Evolutionary conservation across 768 basidiomycete genomes (phyloP), one percentile per base, ranked within the genome.

Genomic region (Roridomyces roridus): DNA sequence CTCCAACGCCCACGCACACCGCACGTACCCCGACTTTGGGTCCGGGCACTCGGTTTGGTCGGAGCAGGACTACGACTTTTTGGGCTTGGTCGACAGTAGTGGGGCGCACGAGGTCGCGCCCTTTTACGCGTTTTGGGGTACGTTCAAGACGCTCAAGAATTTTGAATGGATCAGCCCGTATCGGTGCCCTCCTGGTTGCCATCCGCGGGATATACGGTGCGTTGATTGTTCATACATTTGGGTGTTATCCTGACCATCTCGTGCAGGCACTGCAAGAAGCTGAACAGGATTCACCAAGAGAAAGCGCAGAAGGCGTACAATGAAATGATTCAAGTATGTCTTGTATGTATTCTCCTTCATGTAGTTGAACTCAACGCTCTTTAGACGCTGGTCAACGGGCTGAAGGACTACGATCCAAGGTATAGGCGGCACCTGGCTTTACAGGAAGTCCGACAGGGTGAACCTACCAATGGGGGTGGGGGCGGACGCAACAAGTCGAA

Each of bases 161-260:
- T 71, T 69, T 39, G 65, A 69, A 2, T 71, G 70, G 70, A 40
- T 69, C 26, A 29, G 21, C 11, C 60, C 54, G n/a, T 59, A 57
- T 39, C 24, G 24, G 17, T 59, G 62, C 48, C 28, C 14, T 14
- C 23, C 29, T 5, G 21, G 4, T 26, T 18, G 29, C 6, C 43
- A 49, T 8, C 23, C 43, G 21, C 63, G 55, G 9, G 51, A 57
- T 17, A 36, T 37, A 36, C 47, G 51, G 52, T 45, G 40, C 41
- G 36, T 55, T 46, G 17, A 24, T 24, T 31, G 25, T 49, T 24
- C 18, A 17, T 18, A 6, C 28, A 29, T 28, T 20, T 1, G 12
- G 11, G 3, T n/a, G 39, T 41, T 31, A 24, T 41, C 23, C 28
- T 23, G 35, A 35, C 11, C 26, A 28, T 49, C n/a, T 35, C 10